Percentiles rank a stretch among this genome's conserved stretches.
Evolutionary conservation across 2,329 filamentous ascomycete species (phyloP).

Genomic region (Lachnellula hyalina): DNA sequence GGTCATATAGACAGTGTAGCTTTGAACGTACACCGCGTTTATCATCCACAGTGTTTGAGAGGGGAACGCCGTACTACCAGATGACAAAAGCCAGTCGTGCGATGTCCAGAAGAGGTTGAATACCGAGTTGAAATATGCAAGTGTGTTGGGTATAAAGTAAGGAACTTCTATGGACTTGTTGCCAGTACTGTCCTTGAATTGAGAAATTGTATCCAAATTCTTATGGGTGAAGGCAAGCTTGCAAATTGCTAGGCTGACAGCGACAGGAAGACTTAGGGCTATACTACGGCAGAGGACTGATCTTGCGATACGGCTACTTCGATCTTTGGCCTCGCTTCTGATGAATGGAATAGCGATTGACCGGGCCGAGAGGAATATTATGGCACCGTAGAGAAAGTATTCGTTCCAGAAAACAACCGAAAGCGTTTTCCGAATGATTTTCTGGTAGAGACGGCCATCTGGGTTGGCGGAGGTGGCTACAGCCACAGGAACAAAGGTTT

Average conservation of each 20-base stretch:
- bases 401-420: constrained; percentile 42
- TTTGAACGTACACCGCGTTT: constrained; percentile 40
- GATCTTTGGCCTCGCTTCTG: constrained; percentile 12
- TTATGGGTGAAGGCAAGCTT: constrained; percentile 36
- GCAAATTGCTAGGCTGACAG: constrained; percentile 37
- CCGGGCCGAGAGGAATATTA: constrained; percentile 42
- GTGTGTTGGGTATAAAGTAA: constrained; percentile 32
- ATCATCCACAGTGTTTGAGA: constrained; percentile 42
- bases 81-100: constrained; percentile 34
- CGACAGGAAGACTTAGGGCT: constrained; percentile 35
- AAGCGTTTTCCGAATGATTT: constrained; percentile 39
- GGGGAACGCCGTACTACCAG: constrained; percentile 39
- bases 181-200: constrained; percentile 33
- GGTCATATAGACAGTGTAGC: constrained; percentile 43
- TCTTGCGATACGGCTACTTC: background rate
- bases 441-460: constrained; percentile 36
- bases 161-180: constrained; percentile 35
- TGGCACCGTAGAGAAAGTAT: constrained; percentile 39
- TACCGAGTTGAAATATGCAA: constrained; percentile 41
- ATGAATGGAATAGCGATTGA: constrained; percentile 39
- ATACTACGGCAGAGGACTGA: background rate
- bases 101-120: constrained; percentile 43
- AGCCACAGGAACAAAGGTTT: constrained; percentile 39
- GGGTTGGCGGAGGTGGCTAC: constrained; percentile 34
- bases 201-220: constrained; percentile 33